Evolutionary conservation across 768 basidiomycete genomes (phyloP), one percentile per base, ranked within the genome.

Genomic region (Amanita exitialis): DNA sequence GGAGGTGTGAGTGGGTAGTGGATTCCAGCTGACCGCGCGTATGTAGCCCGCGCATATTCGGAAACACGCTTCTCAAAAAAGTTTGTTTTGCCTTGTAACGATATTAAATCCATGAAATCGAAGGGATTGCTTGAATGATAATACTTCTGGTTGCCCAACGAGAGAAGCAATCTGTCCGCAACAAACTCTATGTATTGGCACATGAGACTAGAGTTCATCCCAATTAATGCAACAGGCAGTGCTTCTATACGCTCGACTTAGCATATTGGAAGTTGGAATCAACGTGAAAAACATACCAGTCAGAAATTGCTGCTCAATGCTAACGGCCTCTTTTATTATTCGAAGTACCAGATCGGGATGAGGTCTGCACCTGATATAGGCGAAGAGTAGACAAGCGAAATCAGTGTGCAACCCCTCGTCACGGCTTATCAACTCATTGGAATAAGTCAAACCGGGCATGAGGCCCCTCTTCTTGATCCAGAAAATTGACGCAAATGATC

Each of bases 361-460:
- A 1, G 95, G 90, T 2, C 91, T 78, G 43, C 86, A 80, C 56
- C 79, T 77, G 27, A 98, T 77, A 61, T 96, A 87, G 52, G 79
- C 80, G 70, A 95, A 94, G 37, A 97, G 76, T 3, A 97, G 70
- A 64, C 93, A 96, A 1, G 94, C 94, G 58, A 97, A 95, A 67
- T 98, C 95, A 63, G 93, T 96, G 66, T 98, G 94, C 74, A 98
- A 85, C 45, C 94, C 95, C 67, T 98, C 95, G 58, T 98, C 95
- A 13, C 94, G 83, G 47, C 87, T 91, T 67, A 98, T 98, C 60
- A 96, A 82, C 67, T 98, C 95, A 62, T 98, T 98, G 13, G 93
- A 96, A 68, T 95, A 96, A 0, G 94, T 91, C 20, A 98, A 74
- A 13, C 94, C 95, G 18, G 94, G 94, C 93, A 96, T 96, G 16